Evolutionary conservation across 2,329 filamentous ascomycete genomes (phyloP).

Genomic region (Ophiostoma ips): DNA sequence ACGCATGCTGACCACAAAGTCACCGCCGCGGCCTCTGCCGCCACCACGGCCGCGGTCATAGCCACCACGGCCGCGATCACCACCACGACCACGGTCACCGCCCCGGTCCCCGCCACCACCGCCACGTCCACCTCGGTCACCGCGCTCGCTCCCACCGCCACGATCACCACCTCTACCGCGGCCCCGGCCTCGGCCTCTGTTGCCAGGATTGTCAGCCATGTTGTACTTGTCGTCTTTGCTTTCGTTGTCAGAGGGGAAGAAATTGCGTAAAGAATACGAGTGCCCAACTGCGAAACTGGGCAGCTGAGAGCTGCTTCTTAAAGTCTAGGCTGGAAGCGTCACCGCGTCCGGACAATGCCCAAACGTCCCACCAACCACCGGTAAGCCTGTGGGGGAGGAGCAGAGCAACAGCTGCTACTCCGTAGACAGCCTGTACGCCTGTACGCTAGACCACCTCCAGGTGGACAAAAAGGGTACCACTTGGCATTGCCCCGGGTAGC

Average conservation of each 20-base stretch:
- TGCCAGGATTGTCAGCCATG: conserved; percentile 3
- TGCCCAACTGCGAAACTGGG: too few species aligned
- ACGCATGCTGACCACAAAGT: conserved; percentile 5
- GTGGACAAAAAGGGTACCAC: too few species aligned
- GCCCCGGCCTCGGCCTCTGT: conserved; percentile 4
- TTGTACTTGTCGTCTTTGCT: not conserved
- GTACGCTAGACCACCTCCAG: too few species aligned
- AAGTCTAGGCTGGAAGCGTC: too few species aligned
- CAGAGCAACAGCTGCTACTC: too few species aligned
- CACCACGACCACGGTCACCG: conserved; percentile 3
- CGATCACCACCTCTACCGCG: conserved; percentile 5
- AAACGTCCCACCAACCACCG: too few species aligned
- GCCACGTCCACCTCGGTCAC: conserved; percentile 11
- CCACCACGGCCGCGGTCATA: conserved; percentile 7
- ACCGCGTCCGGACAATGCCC: too few species aligned
- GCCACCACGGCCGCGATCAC: conserved; percentile 13
- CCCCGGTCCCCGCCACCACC: conserved; percentile 6
- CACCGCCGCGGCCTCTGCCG: conserved; percentile 10
- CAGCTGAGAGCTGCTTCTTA: too few species aligned
- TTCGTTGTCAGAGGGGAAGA: not conserved
- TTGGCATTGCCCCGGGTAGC: too few species aligned
- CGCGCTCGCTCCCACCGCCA: not conserved
- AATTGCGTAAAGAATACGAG: too few species aligned
- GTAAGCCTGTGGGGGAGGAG: too few species aligned
- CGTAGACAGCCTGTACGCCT: too few species aligned